phyloP scores from a whole-genome alignment of 257 asterid genomes.

The Ajuga chamaepitys region DNA sequence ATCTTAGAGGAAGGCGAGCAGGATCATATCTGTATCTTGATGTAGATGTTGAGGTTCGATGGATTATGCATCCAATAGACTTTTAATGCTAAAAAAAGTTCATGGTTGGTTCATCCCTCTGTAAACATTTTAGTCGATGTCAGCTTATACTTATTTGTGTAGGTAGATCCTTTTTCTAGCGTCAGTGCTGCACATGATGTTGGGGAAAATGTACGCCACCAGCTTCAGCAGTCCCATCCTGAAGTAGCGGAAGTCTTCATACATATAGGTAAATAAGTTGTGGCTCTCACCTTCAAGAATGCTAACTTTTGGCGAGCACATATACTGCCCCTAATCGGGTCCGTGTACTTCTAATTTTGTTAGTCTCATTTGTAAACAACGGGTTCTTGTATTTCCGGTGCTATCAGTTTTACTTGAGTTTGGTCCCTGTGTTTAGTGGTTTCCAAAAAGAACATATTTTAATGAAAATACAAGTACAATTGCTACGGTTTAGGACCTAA shows the following conservation, averaged over 20 bases:
- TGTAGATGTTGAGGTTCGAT: conserved; percentile 72
- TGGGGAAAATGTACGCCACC: conserved; percentile 70
- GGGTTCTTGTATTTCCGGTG: too few relatives aligned
- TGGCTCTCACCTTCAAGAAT: neutral
- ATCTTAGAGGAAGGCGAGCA: conserved; percentile 90
- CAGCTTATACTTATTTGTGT: conserved; percentile 11
- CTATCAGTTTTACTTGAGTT: too few relatives aligned
- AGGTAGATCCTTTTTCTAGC: conserved; percentile 97
- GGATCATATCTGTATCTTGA: conserved; percentile 91
- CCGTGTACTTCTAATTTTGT: too few relatives aligned
- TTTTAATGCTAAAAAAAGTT: neutral
- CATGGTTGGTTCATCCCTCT: neutral
- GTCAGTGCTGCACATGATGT: conserved; percentile 90
- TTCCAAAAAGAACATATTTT: too few relatives aligned
- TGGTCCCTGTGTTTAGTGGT: too few relatives aligned
- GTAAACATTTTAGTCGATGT: conserved; percentile 4
- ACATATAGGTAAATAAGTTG: conserved; percentile 55
- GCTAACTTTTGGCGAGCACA: too few relatives aligned
- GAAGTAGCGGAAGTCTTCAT: conserved; percentile 90
- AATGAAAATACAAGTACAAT: too few relatives aligned
- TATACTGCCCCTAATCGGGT: too few relatives aligned
- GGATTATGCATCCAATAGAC: neutral
- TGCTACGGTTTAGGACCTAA: too few relatives aligned
- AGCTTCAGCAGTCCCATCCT: conserved; percentile 66
- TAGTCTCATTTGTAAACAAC: too few relatives aligned